phyloP scores from a whole-genome alignment of 2,329 filamentous ascomycete species.

The Stagonosporopsis vannaccii region DNA sequence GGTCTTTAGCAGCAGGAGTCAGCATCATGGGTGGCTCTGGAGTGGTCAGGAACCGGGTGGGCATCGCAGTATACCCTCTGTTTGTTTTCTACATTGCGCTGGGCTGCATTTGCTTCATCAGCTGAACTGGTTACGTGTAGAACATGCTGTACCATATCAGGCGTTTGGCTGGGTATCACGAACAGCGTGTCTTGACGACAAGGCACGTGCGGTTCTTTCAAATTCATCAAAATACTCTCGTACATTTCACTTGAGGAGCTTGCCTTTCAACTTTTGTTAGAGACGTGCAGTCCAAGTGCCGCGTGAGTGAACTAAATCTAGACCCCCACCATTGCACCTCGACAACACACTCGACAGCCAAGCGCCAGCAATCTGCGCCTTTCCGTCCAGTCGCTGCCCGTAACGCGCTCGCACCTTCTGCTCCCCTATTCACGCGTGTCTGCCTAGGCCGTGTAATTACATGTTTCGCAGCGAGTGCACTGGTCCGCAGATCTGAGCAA shows the following conservation, averaged over 20 bases:
- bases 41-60: conserved; percentile 92
- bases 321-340: conserved; percentile 27
- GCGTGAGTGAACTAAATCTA: conserved; percentile 16
- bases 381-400: conserved; percentile 31
- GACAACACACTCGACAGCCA: conserved; percentile 24
- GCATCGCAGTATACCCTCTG: conserved; percentile 91
- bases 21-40: conserved; percentile 96
- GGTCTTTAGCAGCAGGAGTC: conserved; percentile 93
- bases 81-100: conserved; percentile 94
- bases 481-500: conserved; percentile 30
- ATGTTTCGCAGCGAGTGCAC: conserved; percentile 29
- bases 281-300: conserved; percentile 8
- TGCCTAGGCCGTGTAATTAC: conserved; percentile 27
- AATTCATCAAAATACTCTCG: not conserved
- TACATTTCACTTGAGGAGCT: not conserved
- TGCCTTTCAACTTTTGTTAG: not conserved
- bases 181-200: conserved; percentile 6
- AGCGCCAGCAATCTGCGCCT: conserved; percentile 35
- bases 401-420: conserved; percentile 25
- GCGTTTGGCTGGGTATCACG: conserved; percentile 16
- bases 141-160: conserved; percentile 13
- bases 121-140: conserved; percentile 56
- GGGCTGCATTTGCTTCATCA: conserved; percentile 96
- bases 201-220: conserved; percentile 8
- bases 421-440: conserved; percentile 25